phyloP scores from a whole-genome alignment of 805 yeast genomes.

The Starmerella stellata region DNA sequence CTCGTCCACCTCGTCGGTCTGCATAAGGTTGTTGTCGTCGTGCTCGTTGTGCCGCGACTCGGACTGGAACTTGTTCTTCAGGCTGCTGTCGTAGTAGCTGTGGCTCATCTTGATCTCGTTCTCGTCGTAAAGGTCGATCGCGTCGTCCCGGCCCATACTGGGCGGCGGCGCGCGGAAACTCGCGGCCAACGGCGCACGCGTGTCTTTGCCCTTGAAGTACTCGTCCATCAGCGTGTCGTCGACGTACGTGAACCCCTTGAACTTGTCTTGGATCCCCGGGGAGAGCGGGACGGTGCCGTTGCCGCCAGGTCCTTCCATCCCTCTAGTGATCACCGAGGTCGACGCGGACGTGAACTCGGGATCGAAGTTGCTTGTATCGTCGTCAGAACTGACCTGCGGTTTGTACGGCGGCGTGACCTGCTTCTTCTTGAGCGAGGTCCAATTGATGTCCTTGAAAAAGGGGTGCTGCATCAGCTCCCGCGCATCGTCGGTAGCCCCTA shows the following conservation, averaged over 20 bases:
- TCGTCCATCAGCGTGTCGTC: constrained; percentile 89
- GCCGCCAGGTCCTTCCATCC: too few species aligned
- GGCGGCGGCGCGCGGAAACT: constrained; percentile 15
- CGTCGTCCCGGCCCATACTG: constrained; percentile 19
- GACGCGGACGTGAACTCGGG: constrained; percentile 92
- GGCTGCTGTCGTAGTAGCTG: constrained; percentile 20
- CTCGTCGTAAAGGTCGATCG: constrained; percentile 24
- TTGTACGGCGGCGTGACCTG: constrained; percentile 91
- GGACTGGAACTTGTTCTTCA: constrained; percentile 17
- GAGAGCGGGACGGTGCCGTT: constrained; percentile 54
- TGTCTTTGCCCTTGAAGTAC: constrained; percentile 30
- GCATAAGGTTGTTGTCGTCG: constrained; percentile 6
- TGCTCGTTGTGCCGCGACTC: constrained; percentile 1
- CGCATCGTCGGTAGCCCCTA: constrained; percentile 84
- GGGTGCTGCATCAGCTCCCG: constrained; percentile 83
- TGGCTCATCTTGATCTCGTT: constrained; percentile 22
- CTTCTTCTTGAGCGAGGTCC: constrained; percentile 62
- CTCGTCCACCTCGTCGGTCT: constrained; percentile 17
- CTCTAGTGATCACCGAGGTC: constrained; percentile 51
- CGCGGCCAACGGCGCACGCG: constrained; percentile 7
- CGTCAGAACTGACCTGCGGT: constrained; percentile 77
- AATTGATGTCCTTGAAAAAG: constrained; percentile 78
- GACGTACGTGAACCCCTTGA: constrained; percentile 91
- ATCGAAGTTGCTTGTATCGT: constrained; percentile 92
- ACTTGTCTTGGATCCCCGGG: constrained; percentile 90